Base-by-base conservation (phyloP, 371 early-diverging fungal species). In the Mortierella sp. region DNA sequence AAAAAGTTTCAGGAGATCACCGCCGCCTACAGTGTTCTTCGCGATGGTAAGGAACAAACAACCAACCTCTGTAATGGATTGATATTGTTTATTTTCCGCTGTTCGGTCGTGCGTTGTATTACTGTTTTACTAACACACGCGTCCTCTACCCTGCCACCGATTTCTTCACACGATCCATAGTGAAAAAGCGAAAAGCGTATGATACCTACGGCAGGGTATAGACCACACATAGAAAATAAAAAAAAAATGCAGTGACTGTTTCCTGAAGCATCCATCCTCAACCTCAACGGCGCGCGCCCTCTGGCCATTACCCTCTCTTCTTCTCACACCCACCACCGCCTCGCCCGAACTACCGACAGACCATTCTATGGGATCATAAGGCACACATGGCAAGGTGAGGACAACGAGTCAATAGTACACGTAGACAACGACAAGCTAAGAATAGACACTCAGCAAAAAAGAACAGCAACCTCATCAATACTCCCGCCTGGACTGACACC, bases 1-100 rank as follows among this genome's bases (percentile, higher is more conserved):
- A 85, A 84, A 43, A 90, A 91, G 75, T 93, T 93, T 44, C 92
- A 93, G 81, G 75, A 84, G 35, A 90, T 93, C 60, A 91, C 92
- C 1, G 88, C 89, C 41, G 93, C 93, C 0, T 93, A 93, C 65
- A 90, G 89, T 75, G 91, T 93, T 2, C 84, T 93, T 41, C 87
- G 93, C 63, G 92, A 93, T 77, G 79, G 92, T 91, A 90, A 88
- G 86, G 24, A 35, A 21, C 16, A 51, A 51, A 51, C 38, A 5
- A 27, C 2, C 38, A 5, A 27, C 2, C n/a, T 51, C 8, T 35
- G 11, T 4, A 14, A 63, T 35, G 32, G 3, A 14, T 3, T 14
- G 1, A 24, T 63, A 1, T 63, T 63, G 11, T 44, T 32, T 32
- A 1, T 32, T 32, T 32, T 32, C 32, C 12, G 48, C 48, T 3